These are phyloP conservation scores for Erucastrum elatum DNA, from an alignment of 345 rosid species.

Conservation along the genomic window DNA sequence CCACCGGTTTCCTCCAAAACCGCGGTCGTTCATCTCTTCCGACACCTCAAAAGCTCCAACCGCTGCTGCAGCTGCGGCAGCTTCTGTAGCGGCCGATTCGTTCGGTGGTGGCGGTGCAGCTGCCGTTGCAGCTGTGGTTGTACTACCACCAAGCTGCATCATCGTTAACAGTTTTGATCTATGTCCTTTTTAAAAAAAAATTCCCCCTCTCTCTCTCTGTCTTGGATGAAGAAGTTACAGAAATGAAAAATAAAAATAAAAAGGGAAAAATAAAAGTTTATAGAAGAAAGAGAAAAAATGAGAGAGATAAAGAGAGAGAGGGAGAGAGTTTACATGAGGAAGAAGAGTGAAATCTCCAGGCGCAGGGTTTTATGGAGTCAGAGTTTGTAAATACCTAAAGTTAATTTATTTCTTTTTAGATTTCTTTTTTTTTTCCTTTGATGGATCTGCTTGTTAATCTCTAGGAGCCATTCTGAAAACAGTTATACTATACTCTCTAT, in stretches of 20 bases:
- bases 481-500: background rate
- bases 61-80: constrained; percentile 35
- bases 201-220: constrained; percentile 19
- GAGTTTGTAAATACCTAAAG: constrained; percentile 36
- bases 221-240: constrained; percentile 37
- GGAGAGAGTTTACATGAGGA: constrained; percentile 39
- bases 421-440: constrained; percentile 46
- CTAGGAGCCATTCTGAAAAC: constrained; percentile 49
- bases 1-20: constrained; percentile 67
- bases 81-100: constrained; percentile 35
- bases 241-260: constrained; percentile 17
- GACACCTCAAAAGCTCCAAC: constrained; percentile 39
- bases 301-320: background rate
- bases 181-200: background rate
- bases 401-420: background rate
- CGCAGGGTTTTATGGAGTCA: constrained; percentile 58
- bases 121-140: constrained; percentile 13
- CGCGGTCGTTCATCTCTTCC: constrained; percentile 46
- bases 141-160: constrained; percentile 29
- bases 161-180: constrained; percentile 4
- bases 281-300: constrained; percentile 14
- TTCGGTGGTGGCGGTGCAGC: background rate
- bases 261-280: constrained; percentile 21
- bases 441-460: constrained; percentile 74
- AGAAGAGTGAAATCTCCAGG: constrained; percentile 49